Evolutionary conservation across 441 rosid species (phyloP).

Genomic region (Brassica hybrid): DNA sequence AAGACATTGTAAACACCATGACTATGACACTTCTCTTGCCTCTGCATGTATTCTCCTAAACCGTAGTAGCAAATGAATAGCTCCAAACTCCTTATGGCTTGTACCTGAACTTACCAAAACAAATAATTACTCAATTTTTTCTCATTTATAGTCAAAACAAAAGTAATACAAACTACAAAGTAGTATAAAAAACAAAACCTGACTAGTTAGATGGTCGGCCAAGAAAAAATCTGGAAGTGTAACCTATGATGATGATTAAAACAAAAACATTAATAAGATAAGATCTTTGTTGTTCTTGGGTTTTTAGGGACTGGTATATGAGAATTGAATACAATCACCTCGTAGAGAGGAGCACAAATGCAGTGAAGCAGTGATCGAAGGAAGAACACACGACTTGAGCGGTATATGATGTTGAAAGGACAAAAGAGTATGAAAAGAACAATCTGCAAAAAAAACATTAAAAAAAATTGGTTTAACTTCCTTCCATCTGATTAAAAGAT

Average conservation of each 20-base stretch:
- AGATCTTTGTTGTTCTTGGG: not conserved
- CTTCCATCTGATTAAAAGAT: not conserved
- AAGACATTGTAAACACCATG: conserved; percentile 64
- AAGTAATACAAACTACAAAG: not conserved
- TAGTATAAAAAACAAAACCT: conserved; percentile 43
- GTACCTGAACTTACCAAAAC: conserved; percentile 50
- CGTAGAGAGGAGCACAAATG: conserved; percentile 66
- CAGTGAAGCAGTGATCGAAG: conserved; percentile 54
- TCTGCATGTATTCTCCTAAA: conserved; percentile 55
- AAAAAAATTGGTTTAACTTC: not conserved
- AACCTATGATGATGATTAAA: conserved; percentile 50
- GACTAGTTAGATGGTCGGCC: conserved; percentile 74
- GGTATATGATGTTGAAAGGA: conserved; percentile 60
- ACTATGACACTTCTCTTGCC: conserved; percentile 62
- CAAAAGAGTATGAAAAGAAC: conserved; percentile 56
- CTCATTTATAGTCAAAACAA: not conserved
- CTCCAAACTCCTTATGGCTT: conserved; percentile 68
- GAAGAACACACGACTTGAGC: conserved; percentile 67
- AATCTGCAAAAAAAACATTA: conserved; percentile 40
- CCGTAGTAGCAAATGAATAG: conserved; percentile 75
- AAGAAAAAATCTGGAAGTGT: conserved; percentile 71
- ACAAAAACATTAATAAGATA: conserved; percentile 30
- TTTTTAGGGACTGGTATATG: not conserved
- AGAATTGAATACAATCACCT: conserved; percentile 44
- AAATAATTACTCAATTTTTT: not conserved